Evolutionary conservation across 192 early-diverging fungal genomes (phyloP).

Genomic region (Coemansia sp.): DNA sequence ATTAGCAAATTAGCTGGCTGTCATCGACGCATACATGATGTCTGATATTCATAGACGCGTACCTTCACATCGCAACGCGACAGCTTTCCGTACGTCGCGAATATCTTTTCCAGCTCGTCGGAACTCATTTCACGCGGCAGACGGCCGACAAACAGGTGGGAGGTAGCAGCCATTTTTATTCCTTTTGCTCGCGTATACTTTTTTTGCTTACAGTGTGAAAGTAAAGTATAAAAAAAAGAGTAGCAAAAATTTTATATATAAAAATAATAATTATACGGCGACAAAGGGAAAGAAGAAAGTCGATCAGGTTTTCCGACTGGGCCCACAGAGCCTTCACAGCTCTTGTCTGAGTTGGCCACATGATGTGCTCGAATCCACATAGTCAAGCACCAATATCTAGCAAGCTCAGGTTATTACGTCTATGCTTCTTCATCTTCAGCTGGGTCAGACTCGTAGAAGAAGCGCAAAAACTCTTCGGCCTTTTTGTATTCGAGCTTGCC

Average conservation of each 20-base stretch:
- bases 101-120: slow-evolving; percentile 34
- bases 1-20: not conserved
- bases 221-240: not conserved
- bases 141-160: slow-evolving; percentile 50
- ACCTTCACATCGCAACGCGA: slow-evolving; percentile 52
- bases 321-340: not conserved
- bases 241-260: not conserved
- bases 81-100: slow-evolving; percentile 42
- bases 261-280: not conserved
- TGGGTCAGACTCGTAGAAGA: slow-evolving; percentile 62
- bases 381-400: not conserved
- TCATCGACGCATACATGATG: not conserved
- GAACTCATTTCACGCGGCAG: slow-evolving; percentile 32
- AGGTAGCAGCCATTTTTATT: slow-evolving; percentile 10
- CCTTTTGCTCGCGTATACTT: not conserved
- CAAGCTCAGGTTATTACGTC: not conserved
- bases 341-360: not conserved
- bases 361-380: not conserved
- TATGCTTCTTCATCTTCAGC: slow-evolving; percentile 26
- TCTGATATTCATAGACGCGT: not conserved
- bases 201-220: not conserved
- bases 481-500: slow-evolving; percentile 73
- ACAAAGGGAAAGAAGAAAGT: not conserved
- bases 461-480: slow-evolving; percentile 67
- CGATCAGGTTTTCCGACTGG: not conserved